Conservation (phyloP, 495 filamentous ascomycete genomes). For the Articulospora tetracladia region DNA sequence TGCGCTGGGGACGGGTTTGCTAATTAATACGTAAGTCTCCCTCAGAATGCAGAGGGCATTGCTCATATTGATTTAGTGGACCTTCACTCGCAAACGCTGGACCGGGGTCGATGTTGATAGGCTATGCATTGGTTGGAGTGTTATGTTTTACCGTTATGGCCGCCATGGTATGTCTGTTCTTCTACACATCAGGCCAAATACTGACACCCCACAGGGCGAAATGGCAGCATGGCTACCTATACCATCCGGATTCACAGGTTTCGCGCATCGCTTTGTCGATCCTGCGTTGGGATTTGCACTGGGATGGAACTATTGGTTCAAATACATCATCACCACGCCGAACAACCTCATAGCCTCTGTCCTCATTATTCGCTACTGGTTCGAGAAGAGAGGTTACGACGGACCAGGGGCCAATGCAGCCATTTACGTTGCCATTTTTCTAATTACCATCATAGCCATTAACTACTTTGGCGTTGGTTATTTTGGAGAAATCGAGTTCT, state of each 20-base stretch:
- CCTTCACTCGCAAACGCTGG: conserved; percentile 55
- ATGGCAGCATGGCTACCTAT: conserved; percentile 74
- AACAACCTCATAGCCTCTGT: conserved; percentile 50
- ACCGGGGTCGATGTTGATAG: conserved; percentile 63
- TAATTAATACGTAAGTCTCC: conserved; percentile 22
- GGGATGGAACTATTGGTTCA: conserved; percentile 28
- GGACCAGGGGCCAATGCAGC: conserved; percentile 38
- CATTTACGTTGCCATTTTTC: conserved; percentile 70
- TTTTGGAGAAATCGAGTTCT: conserved; percentile 73
- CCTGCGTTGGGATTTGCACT: conserved; percentile 25
- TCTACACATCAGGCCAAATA: not conserved
- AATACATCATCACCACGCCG: conserved; percentile 26
- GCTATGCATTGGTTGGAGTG: conserved; percentile 63
- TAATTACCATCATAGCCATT: conserved; percentile 58
- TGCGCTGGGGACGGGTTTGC: conserved; percentile 21
- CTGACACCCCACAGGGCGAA: conserved; percentile 44
- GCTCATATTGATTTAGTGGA: conserved; percentile 32
- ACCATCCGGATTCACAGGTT: conserved; percentile 34
- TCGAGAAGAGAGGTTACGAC: conserved; percentile 25
- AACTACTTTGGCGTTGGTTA: conserved; percentile 65
- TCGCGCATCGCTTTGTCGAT: conserved; percentile 25
- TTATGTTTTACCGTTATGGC: conserved; percentile 58
- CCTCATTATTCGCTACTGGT: conserved; percentile 75
- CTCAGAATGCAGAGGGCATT: not conserved
- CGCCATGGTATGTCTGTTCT: conserved; percentile 35